Base-by-base conservation (phyloP, 2,329 filamentous ascomycete genomes). In the Colletotrichum melonis region DNA sequence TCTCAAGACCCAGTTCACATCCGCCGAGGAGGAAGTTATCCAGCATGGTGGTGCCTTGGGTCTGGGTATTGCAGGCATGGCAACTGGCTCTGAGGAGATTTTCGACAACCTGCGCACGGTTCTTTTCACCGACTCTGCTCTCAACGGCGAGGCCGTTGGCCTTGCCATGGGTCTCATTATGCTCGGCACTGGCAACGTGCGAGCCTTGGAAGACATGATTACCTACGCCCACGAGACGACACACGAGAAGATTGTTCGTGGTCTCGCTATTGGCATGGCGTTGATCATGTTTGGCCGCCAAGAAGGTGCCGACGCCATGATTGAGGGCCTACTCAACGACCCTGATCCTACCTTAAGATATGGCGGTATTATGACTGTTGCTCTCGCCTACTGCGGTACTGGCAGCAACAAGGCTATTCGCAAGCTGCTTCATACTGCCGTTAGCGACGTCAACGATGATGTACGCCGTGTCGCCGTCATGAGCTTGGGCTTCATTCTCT, bases 361-460 rank as follows among this genome's bases (percentile, higher is more conserved):
- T 78, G 97, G 97, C 81, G 97, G 97, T 86, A 98, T 99, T 82
- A 95, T 99, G 91, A 98, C 97, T n/a, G 94, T 99, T 71, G 97
- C 97, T 64, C 88, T 99, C 81, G 97, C 97, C 22, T 99, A 99
- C 86, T 98, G 96, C 81, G 97, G 97, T 71, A 98, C 94, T 54
- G 94, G 96, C 76, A 98, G 95, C 89, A 99, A 99, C 88, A 98
- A 98, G 88, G 97, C 97, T 28, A 97, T 99, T 63, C 93, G 97
- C 67, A 97, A 97, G 84, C 89, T 99, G 35, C 91, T 99, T 12
- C 97, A 99, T 81, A 94, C 97, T 74, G 97, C 97, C 69, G 97
- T 99, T 76, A 98, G 95, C 82, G 97, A 99, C 84, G 97, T 98
- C 76, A 98, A 95, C 79, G 97, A 99, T 78, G 97, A 99, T 82